These are phyloP conservation scores for Fusarium nematophilum DNA, from an alignment of 2,329 filamentous ascomycete species.

Conservation along the genomic window DNA sequence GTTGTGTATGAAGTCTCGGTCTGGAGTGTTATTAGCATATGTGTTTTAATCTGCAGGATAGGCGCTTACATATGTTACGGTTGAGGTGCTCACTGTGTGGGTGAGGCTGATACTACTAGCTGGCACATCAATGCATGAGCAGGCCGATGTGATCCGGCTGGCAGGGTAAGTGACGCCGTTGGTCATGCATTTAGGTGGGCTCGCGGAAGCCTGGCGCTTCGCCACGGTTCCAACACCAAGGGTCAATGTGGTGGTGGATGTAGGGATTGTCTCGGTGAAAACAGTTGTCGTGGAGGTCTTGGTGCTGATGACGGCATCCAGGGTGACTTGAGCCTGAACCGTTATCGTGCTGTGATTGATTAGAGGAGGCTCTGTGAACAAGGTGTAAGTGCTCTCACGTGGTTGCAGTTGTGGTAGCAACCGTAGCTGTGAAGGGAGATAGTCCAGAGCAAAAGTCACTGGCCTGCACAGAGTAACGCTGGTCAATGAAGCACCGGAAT, in stretches of 20 bases:
- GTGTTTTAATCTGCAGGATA: no score
- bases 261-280: conserved; percentile 36
- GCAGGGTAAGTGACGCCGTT: conserved; percentile 38
- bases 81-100: not conserved
- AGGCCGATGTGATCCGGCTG: conserved; percentile 40
- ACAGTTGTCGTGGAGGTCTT: conserved; percentile 30
- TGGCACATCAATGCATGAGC: conserved; percentile 39
- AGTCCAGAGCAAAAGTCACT: conserved; percentile 35
- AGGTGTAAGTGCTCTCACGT: conserved; percentile 3
- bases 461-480: conserved; percentile 32
- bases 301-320: conserved; percentile 6
- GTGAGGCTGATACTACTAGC: conserved; percentile 26
- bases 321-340: conserved; percentile 16
- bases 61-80: conserved; percentile 26
- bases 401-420: conserved; percentile 29
- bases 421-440: conserved; percentile 25
- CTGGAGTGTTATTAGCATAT: no score
- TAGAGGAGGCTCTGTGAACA: not conserved
- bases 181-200: conserved; percentile 36
- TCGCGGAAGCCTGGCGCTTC: conserved; percentile 14
- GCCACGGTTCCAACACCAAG: not conserved
- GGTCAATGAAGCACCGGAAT: conserved; percentile 36
- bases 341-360: conserved; percentile 24
- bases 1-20: conserved; percentile 8
- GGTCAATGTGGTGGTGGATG: conserved; percentile 33